Evolutionary conservation across 768 basidiomycete species (phyloP).

Genomic region (Naganishia kalamii): DNA sequence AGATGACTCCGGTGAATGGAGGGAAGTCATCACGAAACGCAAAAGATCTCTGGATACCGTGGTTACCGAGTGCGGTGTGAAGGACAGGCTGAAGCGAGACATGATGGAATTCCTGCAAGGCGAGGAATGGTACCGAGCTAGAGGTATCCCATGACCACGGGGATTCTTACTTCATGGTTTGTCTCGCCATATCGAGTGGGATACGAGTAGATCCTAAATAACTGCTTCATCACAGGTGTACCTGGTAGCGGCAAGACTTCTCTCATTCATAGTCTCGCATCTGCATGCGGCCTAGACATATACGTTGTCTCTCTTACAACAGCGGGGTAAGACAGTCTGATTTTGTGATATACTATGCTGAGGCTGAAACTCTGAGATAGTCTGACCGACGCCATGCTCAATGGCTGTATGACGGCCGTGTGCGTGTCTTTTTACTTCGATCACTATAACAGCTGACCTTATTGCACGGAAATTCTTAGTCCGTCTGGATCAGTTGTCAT

Average conservation of each 20-base stretch:
- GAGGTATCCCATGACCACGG: constrained; percentile 83
- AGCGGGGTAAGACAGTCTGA: background rate
- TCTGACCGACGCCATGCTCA: constrained; percentile 10
- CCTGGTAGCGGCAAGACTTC: constrained; percentile 80
- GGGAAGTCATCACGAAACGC: constrained; percentile 77
- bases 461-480: too few relatives aligned
- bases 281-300: constrained; percentile 79
- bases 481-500: too few relatives aligned
- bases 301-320: constrained; percentile 59
- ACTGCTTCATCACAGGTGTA: constrained; percentile 47
- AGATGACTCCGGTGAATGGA: constrained; percentile 63
- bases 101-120: constrained; percentile 82
- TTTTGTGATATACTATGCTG: too few relatives aligned
- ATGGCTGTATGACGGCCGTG: background rate
- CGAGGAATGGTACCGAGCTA: constrained; percentile 83
- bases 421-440: background rate
- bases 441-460: too few relatives aligned
- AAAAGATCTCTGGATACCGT: constrained; percentile 83
- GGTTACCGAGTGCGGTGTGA: constrained; percentile 66
- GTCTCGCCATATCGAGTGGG: too few relatives aligned
- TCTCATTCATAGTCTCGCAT: constrained; percentile 73
- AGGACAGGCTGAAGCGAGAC: background rate
- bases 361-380: background rate
- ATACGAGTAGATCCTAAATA: too few relatives aligned
- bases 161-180: constrained; percentile 75